phyloP scores from a whole-genome alignment of 2,329 filamentous ascomycete species.

The Colletotrichum camelliae region DNA sequence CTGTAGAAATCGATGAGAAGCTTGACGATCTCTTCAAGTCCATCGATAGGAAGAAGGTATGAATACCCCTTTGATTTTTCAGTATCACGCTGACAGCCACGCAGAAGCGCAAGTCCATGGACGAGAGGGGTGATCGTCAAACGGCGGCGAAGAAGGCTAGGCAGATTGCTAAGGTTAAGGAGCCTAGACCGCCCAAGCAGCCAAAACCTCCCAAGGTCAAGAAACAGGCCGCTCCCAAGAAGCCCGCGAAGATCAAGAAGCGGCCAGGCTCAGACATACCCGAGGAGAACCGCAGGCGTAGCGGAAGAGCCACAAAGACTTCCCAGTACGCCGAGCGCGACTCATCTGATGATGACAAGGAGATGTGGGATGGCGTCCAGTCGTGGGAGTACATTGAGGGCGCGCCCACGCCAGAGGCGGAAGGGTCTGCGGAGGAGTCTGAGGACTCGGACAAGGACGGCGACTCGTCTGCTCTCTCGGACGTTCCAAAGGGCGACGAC shows the following conservation, averaged over 20 bases:
- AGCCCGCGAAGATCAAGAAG: constrained; percentile 29
- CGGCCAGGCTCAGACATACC: constrained; percentile 27
- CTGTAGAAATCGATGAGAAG: constrained; percentile 75
- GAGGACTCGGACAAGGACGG: constrained; percentile 18
- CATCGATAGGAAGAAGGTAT: constrained; percentile 76
- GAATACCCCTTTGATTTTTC: constrained; percentile 2
- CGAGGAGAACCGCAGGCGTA: constrained; percentile 57
- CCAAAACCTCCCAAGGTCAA: constrained; percentile 33
- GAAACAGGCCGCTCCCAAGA: constrained; percentile 28
- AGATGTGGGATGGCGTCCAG: constrained; percentile 66
- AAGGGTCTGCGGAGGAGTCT: not conserved
- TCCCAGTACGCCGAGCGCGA: constrained; percentile 62
- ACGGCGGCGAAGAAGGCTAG: constrained; percentile 45
- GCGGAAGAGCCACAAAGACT: constrained; percentile 46
- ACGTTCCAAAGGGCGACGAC: constrained; percentile 4
- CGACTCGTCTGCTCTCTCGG: constrained; percentile 7
- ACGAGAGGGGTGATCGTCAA: constrained; percentile 54
- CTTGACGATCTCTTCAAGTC: constrained; percentile 71
- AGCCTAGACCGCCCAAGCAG: constrained; percentile 17
- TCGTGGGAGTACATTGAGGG: constrained; percentile 60
- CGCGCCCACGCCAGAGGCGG: constrained; percentile 27
- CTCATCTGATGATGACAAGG: constrained; percentile 63
- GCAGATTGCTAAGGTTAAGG: constrained; percentile 39
- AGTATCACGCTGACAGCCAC: constrained; percentile 27
- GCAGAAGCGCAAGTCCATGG: constrained; percentile 63